These are phyloP conservation scores for Allomyces macrogynus DNA, from an alignment of 192 early-diverging fungal species.

Conservation along the genomic window DNA sequence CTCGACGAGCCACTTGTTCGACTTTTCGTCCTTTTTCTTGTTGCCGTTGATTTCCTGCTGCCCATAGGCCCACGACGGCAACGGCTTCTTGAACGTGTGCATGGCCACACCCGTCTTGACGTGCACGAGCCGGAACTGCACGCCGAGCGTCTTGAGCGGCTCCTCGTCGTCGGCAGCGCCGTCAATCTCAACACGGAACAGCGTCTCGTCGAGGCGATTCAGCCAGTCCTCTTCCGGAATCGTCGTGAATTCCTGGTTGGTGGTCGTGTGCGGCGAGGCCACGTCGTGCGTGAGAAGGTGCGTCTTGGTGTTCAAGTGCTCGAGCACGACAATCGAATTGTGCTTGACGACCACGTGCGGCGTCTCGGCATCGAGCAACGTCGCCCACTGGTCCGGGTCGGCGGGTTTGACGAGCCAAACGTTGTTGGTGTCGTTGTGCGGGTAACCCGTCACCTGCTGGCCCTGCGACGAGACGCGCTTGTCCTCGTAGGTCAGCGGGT, in stretches of 20 bases:
- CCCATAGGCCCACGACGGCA: slow-evolving; percentile 77
- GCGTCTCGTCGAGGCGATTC: slow-evolving; percentile 37
- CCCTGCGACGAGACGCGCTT: slow-evolving; percentile 70
- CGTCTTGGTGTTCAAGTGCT: slow-evolving; percentile 36
- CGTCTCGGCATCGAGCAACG: slow-evolving; percentile 16
- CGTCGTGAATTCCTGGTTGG: slow-evolving; percentile 47
- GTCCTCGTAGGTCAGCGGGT: slow-evolving; percentile 83
- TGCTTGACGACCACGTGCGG: slow-evolving; percentile 33
- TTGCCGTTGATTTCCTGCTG: slow-evolving; percentile 89
- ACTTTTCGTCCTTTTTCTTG: slow-evolving; percentile 50
- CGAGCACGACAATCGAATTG: slow-evolving; percentile 59
- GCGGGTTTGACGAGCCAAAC: slow-evolving; percentile 31
- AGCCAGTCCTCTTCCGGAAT: slow-evolving; percentile 34
- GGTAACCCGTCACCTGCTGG: slow-evolving; percentile 63
- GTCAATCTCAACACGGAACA: slow-evolving; percentile 33
- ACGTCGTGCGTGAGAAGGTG: slow-evolving; percentile 43
- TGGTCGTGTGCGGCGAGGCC: slow-evolving; percentile 33
- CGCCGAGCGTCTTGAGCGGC: slow-evolving; percentile 34
- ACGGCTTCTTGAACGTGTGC: slow-evolving; percentile 37
- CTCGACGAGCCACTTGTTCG: slow-evolving; percentile 60
- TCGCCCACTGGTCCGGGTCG: slow-evolving; percentile 11
- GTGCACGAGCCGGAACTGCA: slow-evolving; percentile 52
- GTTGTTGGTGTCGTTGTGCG: slow-evolving; percentile 71
- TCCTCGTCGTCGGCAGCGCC: slow-evolving; percentile 23
- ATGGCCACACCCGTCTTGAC: slow-evolving; percentile 55